phyloP scores from a whole-genome alignment of 345 rosid genomes.

The Eucalyptus pauciflora region DNA sequence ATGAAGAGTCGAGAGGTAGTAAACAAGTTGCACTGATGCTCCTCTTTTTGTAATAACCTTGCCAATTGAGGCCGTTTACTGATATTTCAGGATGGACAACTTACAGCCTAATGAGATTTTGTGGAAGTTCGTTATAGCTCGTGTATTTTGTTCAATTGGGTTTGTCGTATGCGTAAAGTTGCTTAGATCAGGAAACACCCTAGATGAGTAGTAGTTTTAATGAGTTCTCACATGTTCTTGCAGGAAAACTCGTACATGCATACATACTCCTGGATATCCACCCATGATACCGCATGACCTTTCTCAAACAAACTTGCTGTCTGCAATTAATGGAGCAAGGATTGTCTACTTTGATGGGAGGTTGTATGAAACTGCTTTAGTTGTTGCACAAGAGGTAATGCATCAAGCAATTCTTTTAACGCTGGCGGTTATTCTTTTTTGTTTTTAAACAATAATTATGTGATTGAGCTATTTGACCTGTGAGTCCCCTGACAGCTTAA shows the following conservation, averaged over 20 bases:
- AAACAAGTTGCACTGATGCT: neutral
- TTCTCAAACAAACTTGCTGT: slow-evolving; percentile 30
- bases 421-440: neutral
- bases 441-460: neutral
- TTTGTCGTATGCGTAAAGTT: neutral
- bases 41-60: neutral
- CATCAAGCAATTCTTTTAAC: neutral
- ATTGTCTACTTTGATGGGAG: slow-evolving; percentile 72
- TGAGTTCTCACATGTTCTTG: neutral
- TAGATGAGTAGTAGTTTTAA: neutral
- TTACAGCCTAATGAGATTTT: neutral
- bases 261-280: slow-evolving; percentile 82
- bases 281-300: slow-evolving; percentile 66
- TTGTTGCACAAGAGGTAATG: slow-evolving; percentile 70
- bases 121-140: neutral
- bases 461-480: neutral
- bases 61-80: neutral
- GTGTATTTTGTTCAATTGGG: neutral
- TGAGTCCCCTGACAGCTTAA: neutral
- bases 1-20: neutral
- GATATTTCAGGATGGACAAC: neutral
- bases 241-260: slow-evolving; percentile 95
- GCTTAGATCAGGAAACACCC: neutral
- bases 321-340: slow-evolving; percentile 58
- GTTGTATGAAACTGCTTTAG: slow-evolving; percentile 58